These are phyloP conservation scores for Fusarium verticillioides DNA, from an alignment of 2,329 filamentous ascomycete genomes.

Conservation along the genomic window DNA sequence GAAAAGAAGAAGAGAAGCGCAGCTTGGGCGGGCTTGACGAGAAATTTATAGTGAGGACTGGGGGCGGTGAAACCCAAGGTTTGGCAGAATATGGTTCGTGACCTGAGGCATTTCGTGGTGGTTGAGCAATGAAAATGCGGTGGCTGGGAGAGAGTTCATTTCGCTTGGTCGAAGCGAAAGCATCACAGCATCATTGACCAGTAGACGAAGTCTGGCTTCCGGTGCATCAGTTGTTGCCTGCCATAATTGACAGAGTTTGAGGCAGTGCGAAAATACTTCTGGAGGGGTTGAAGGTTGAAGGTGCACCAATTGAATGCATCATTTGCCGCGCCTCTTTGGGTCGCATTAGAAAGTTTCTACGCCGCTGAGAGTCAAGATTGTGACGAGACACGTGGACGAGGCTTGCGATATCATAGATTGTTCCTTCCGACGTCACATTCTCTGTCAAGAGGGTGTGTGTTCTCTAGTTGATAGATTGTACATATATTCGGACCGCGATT, in stretches of 20 bases:
- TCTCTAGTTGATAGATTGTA: no score
- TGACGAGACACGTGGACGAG: background rate
- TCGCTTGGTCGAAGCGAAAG: slow-evolving; percentile 16
- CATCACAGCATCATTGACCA: background rate
- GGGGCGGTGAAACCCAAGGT: slow-evolving; percentile 2
- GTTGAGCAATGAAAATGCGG: slow-evolving; percentile 3
- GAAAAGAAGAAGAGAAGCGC: slow-evolving; percentile 13
- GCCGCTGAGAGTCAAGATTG: background rate
- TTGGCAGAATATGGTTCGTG: slow-evolving; percentile 7
- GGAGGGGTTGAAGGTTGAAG: background rate
- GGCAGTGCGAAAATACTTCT: background rate
- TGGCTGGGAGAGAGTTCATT: slow-evolving; percentile 12
- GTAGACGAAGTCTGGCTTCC: background rate
- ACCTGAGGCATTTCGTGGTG: background rate
- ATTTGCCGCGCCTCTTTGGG: background rate
- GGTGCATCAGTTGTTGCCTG: background rate
- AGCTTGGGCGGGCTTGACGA: background rate
- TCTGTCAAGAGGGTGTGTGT: no score
- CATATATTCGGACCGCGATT: no score
- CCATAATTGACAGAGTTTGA: background rate
- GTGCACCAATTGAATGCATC: background rate
- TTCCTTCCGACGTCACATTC: background rate
- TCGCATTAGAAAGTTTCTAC: background rate
- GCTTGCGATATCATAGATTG: background rate
- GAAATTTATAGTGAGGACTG: background rate